A percentile compares a stretch with the other conserved stretches of the same genome.
Conservation (phyloP, 1,284 basidiomycete genomes). For the Malassezia globosa region DNA sequence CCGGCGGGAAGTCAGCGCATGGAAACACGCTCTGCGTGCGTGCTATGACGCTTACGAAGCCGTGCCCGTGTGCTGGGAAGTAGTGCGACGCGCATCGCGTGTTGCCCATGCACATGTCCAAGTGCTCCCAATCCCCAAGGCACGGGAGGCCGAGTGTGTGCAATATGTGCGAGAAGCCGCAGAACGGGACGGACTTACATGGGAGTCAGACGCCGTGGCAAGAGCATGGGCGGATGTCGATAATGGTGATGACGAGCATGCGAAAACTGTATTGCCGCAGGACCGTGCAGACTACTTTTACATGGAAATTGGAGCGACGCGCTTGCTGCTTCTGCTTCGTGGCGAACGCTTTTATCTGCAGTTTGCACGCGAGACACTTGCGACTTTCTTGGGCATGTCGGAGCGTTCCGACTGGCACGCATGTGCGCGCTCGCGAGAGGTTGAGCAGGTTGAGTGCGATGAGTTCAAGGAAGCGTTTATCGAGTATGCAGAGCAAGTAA, state of each 20-base stretch:
- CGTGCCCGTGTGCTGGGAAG: slow-evolving; percentile 20
- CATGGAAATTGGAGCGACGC: slow-evolving; percentile 2
- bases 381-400: slow-evolving; percentile 21
- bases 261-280: background rate
- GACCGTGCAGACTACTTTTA: slow-evolving; percentile 18
- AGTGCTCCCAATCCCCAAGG: slow-evolving; percentile 22
- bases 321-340: slow-evolving; percentile 14
- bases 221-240: background rate
- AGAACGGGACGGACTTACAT: slow-evolving; percentile 11
- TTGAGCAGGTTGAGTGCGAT: slow-evolving; percentile 20
- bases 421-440: slow-evolving; percentile 15
- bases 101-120: slow-evolving; percentile 39
- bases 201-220: slow-evolving; percentile 13
- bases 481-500: slow-evolving; percentile 8
- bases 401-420: slow-evolving; percentile 36
- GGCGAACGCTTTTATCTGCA: slow-evolving; percentile 20
- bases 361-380: slow-evolving; percentile 22
- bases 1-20: slow-evolving; percentile 20
- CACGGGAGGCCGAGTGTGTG: background rate
- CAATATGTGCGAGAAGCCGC: slow-evolving; percentile 15
- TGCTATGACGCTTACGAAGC: slow-evolving; percentile 19
- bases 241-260: too few species aligned
- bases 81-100: slow-evolving; percentile 23
- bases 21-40: slow-evolving; percentile 10
- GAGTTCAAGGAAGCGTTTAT: slow-evolving; percentile 20